Base-by-base conservation (phyloP, 2,329 filamentous ascomycete genomes). In the Drechslerella stenobrocha region DNA sequence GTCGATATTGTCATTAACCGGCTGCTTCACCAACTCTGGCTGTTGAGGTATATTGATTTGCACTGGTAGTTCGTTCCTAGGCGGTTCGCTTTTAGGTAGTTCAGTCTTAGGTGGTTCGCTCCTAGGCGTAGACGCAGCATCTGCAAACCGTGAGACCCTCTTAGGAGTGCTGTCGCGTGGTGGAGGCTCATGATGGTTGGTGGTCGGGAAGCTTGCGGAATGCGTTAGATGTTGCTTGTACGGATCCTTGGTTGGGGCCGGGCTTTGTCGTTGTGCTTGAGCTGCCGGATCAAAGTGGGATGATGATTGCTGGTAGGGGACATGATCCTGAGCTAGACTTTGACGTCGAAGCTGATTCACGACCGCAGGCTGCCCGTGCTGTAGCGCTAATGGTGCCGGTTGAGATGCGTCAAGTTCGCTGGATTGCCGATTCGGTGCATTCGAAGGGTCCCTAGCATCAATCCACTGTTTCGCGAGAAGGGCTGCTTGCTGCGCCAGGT, bases 401-500 rank as follows among this genome's bases (percentile, higher is more conserved):
- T 52, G 0, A 22, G 26, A 46, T 60, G 42, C 22, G 9, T 48
- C 44, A 37, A 30, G 5, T 5, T 5, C 18, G 4, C 34, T 46
- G 3, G 63, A 40, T 26, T 32, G 11, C 30, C 32, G 45, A n/a
- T 28, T 45, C 22, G 26, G 11, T n/a, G n/a, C n/a, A 4, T 58
- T 48, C 20, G 28, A 26, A 2, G 51, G 18, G 4, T 11, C 61
- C 35, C 51, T 37, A 18, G 53, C 46, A 11, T 60, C 44, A n/a
- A 20, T 15, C 63, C 63, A 67, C 32, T 67, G 63, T 20, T 59
- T 40, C 15, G 63, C 63, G 7, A 67, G 46, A n/a, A 67, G 44
- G n/a, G 63, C 63, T 44, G 63, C 63, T 20, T 67, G 63, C 15
- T 67, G 63, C 11, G 63, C 63, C 11, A 67, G 20, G 23, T 37